Evolutionary conservation across 1,284 basidiomycete species (phyloP).

Genomic region (Pascua guehoae): DNA sequence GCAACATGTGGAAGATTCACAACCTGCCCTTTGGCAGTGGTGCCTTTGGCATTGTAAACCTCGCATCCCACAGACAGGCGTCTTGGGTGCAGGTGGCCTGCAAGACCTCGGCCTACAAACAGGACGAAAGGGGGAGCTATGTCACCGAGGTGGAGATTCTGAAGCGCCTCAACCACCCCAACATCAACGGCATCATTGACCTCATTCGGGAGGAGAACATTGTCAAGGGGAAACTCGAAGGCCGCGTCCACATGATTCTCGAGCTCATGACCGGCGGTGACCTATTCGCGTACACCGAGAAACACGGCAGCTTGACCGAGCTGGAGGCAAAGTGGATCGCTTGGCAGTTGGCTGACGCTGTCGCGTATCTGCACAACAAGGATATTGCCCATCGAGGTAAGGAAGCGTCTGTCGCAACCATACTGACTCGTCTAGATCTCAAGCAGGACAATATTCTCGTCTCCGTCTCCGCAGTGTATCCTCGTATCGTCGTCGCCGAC

Average conservation of each 20-base stretch:
- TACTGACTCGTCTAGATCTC: background rate
- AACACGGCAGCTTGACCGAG: slow-evolving; percentile 57
- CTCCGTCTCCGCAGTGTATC: slow-evolving; percentile 68
- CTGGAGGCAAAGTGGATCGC: slow-evolving; percentile 78
- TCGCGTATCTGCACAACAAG: slow-evolving; percentile 68
- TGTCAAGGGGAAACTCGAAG: slow-evolving; percentile 24
- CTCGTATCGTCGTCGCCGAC: slow-evolving; percentile 75
- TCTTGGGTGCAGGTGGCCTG: slow-evolving; percentile 69
- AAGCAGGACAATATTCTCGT: slow-evolving; percentile 56
- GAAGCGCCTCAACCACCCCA: slow-evolving; percentile 67
- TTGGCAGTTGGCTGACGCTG: slow-evolving; percentile 69
- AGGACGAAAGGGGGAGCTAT: background rate
- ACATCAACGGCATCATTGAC: slow-evolving; percentile 71
- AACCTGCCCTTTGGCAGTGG: slow-evolving; percentile 52
- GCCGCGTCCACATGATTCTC: slow-evolving; percentile 61
- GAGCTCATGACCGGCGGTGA: slow-evolving; percentile 72
- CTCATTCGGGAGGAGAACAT: slow-evolving; percentile 55
- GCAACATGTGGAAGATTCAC: slow-evolving; percentile 13
- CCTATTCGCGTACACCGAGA: slow-evolving; percentile 71
- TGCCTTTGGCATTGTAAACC: slow-evolving; percentile 73
- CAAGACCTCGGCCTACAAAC: slow-evolving; percentile 62
- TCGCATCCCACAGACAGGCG: slow-evolving; percentile 63
- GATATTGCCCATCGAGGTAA: slow-evolving; percentile 75
- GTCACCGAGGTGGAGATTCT: slow-evolving; percentile 71
- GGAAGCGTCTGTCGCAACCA: slow-evolving; percentile 1